A percentile compares a stretch with the other conserved stretches of the same genome.
phyloP scores from a whole-genome alignment of 2,329 filamentous ascomycete genomes.

The Cladophialophora exuberans region DNA sequence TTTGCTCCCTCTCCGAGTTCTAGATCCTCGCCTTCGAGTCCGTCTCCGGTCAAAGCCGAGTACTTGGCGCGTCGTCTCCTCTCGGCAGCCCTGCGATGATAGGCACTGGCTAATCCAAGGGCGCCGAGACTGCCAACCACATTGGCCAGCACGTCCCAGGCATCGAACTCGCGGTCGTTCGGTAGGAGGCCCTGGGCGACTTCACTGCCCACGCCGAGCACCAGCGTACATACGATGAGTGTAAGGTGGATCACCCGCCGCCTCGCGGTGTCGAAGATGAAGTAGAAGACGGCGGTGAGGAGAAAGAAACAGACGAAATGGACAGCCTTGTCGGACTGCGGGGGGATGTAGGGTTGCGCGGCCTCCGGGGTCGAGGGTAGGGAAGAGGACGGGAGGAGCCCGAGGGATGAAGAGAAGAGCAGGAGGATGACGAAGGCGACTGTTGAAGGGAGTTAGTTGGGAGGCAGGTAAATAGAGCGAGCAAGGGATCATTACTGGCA shows the following conservation, averaged over 20 bases:
- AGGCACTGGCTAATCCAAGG: conserved; percentile 79
- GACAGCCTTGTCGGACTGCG: conserved; percentile 85
- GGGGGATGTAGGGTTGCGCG: conserved; percentile 49
- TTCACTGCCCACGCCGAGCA: conserved; percentile 59
- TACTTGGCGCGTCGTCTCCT: conserved; percentile 74
- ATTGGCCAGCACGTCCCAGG: conserved; percentile 87
- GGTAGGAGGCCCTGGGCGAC: conserved; percentile 67
- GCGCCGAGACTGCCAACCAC: conserved; percentile 74
- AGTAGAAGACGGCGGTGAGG: conserved; percentile 86
- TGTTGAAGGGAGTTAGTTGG: conserved; percentile 41
- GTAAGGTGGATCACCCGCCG: conserved; percentile 84
- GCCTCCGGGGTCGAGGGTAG: conserved; percentile 36
- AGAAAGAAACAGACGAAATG: conserved; percentile 89
- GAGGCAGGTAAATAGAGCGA: not conserved
- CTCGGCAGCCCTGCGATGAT: conserved; percentile 94
- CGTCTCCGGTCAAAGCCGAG: conserved; percentile 66
- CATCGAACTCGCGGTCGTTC: conserved; percentile 72
- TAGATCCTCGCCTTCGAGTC: conserved; percentile 61
- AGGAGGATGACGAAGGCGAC: conserved; percentile 70
- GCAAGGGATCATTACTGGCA: conserved; percentile 63
- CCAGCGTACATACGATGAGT: conserved; percentile 74
- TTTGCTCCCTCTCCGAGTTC: conserved; percentile 62
- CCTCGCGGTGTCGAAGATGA: conserved; percentile 89
- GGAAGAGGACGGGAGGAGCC: conserved; percentile 64
- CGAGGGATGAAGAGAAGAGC: conserved; percentile 75